phyloP scores from a whole-genome alignment of 805 yeast genomes.

The Ogataea nonfermentans region DNA sequence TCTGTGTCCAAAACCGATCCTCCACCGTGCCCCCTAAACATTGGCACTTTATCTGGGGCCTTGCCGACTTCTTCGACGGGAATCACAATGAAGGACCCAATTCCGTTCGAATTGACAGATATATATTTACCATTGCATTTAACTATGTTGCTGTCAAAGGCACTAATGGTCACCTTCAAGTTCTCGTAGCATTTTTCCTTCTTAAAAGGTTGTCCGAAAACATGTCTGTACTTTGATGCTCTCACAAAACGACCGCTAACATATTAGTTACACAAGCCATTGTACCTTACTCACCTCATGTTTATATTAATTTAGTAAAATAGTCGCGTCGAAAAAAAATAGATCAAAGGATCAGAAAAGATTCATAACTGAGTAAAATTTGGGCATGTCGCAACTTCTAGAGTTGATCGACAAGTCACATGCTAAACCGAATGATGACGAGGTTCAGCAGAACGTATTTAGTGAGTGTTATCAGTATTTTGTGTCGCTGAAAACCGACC shows the following conservation, averaged over 20 bases:
- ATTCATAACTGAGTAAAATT: too few species aligned
- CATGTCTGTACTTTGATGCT: conserved; percentile 96
- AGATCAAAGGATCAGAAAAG: too few species aligned
- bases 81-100: conserved; percentile 95
- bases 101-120: conserved; percentile 88
- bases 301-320: neutral
- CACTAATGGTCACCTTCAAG: conserved; percentile 78
- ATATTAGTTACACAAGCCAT: conserved; percentile 5
- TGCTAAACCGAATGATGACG: conserved; percentile 31
- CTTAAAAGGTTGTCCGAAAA: conserved; percentile 82
- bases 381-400: conserved; percentile 7
- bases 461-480: conserved; percentile 37
- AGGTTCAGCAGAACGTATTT: conserved; percentile 37
- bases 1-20: conserved; percentile 95
- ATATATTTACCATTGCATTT: conserved; percentile 84
- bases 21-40: conserved; percentile 94
- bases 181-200: conserved; percentile 74
- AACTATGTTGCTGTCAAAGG: conserved; percentile 93
- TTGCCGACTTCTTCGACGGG: conserved; percentile 87
- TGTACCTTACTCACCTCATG: conserved; percentile 25
- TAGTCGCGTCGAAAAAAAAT: conserved; percentile 5
- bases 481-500: conserved; percentile 27
- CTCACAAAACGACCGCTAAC: conserved; percentile 83
- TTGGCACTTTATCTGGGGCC: conserved; percentile 88
- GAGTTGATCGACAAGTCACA: conserved; percentile 33